Evolutionary conservation across 1,139 yeast genomes (phyloP).

Genomic region (Taphrina pruni): DNA sequence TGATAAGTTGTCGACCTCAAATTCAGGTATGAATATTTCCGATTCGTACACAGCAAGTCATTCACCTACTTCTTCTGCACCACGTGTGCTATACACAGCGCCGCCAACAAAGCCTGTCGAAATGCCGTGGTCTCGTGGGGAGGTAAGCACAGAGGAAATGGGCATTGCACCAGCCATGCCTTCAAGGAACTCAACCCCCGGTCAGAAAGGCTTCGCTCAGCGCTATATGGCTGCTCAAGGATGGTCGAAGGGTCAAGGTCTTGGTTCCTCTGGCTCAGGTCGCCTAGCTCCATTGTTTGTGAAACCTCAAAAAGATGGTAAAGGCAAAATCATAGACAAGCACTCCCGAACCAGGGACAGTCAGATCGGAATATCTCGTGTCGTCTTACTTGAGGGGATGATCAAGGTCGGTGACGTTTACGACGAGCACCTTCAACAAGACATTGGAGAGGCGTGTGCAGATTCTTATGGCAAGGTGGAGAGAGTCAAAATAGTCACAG

Average conservation of each 20-base stretch:
- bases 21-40: not conserved
- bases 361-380: not conserved
- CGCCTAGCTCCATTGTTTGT: slow-evolving; percentile 38
- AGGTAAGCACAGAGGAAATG: not conserved
- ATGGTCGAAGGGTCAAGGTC: slow-evolving; percentile 34
- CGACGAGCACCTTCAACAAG: slow-evolving; percentile 35
- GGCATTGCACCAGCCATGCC: not conserved
- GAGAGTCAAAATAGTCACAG: slow-evolving; percentile 22
- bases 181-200: slow-evolving; percentile 22
- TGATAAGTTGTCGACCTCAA: not conserved
- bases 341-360: not conserved
- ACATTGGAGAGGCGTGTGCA: slow-evolving; percentile 31
- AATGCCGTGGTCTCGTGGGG: not conserved
- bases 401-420: slow-evolving; percentile 11
- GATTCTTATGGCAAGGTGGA: slow-evolving; percentile 33
- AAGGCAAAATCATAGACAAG: slow-evolving; percentile 26
- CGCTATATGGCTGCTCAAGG: slow-evolving; percentile 39
- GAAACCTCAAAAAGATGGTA: slow-evolving; percentile 35
- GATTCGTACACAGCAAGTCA: not conserved
- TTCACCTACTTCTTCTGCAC: not conserved
- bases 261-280: slow-evolving; percentile 26
- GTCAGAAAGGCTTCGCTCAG: slow-evolving; percentile 36
- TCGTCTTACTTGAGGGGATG: slow-evolving; percentile 20
- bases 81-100: slow-evolving; percentile 7
- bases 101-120: not conserved